These are phyloP conservation scores for Erythrobasidium yunnanense DNA, from an alignment of 768 basidiomycete species.

Conservation along the genomic window DNA sequence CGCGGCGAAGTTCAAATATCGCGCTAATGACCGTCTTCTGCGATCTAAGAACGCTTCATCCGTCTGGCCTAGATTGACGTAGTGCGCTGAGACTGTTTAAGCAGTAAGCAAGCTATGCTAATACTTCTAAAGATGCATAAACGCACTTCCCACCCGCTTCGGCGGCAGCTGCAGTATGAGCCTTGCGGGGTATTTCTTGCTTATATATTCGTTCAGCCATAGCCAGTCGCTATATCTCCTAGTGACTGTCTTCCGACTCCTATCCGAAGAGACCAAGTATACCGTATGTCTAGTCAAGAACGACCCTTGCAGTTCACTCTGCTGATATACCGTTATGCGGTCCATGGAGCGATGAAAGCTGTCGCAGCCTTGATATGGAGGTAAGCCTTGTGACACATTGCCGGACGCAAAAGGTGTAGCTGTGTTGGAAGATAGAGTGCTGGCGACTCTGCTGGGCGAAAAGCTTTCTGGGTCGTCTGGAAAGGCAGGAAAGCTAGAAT, in stretches of 20 bases:
- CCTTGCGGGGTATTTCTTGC: slow-evolving; percentile 84
- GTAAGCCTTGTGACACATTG: too few relatives aligned
- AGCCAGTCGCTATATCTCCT: slow-evolving; percentile 88
- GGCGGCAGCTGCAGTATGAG: slow-evolving; percentile 77
- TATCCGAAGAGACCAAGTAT: not conserved
- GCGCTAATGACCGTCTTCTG: slow-evolving; percentile 65
- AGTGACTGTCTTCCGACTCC: slow-evolving; percentile 49
- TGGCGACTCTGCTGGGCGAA: too few relatives aligned
- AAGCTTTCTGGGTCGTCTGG: too few relatives aligned
- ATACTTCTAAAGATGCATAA: too few relatives aligned
- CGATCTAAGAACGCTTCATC: slow-evolving; percentile 88
- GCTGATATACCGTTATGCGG: slow-evolving; percentile 3
- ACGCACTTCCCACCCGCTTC: slow-evolving; percentile 59
- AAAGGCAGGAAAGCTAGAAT: too few relatives aligned
- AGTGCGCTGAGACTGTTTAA: slow-evolving; percentile 13
- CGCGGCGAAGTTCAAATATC: slow-evolving; percentile 71
- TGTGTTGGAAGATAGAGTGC: too few relatives aligned
- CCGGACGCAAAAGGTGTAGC: too few relatives aligned
- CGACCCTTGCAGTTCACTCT: not conserved
- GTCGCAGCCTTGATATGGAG: not conserved
- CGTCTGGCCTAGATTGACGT: slow-evolving; percentile 45
- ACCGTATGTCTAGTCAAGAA: slow-evolving; percentile 12
- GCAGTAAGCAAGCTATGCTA: too few relatives aligned
- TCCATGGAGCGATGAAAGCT: not conserved
- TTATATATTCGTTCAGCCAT: slow-evolving; percentile 75